Evolutionary conservation across 805 yeast genomes (phyloP), one percentile per base, ranked within the genome.

Genomic region (Hanseniaspora mollemarum): DNA sequence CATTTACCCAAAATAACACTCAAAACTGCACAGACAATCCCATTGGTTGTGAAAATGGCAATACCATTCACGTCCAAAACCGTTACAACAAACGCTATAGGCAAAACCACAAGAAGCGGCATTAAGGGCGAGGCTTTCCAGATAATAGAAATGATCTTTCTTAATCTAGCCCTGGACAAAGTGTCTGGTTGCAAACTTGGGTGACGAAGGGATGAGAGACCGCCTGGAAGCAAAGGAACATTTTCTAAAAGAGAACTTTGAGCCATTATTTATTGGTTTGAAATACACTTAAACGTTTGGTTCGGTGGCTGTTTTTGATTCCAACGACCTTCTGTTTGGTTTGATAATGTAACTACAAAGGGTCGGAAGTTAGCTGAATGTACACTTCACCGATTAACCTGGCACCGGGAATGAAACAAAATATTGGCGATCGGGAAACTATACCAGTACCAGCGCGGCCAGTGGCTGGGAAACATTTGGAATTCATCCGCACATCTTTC

Each of bases 1-100:
- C 96, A 94, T 67, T 73, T 87, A 0, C 96, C 94, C 53, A 92
- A 71, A 21, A 90, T 72, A 1, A 94, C 82, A 6, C 98, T 97
- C 60, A 92, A 40, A 18, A 51, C 49, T 2, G 46, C 53, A 31
- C 88, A 80, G n/a, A 77, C 39, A 13, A 88, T 67, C 28, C 97
- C 98, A 18, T 90, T 58, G 3, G 97, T 96, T n/a, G 88, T 94
- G 62, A 87, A 85, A 1, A 87, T 59, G 32, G 90, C 70, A 43
- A 92, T 67, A 57, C 77, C 73, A 64, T 88, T 92, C 53, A 40
- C 19, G 16, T 48, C 96, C 60, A 92, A 18, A 16, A 44, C 16
- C 7, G 46, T 45, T 28, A 88, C 80, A 16, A 77, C 33, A 13
- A 88, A 67, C 28, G 97, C 98, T n/a, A 90, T 58, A 2, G 97